Base-by-base conservation (phyloP, 1,284 basidiomycete species). In the Papiliotrema fonsecae region DNA sequence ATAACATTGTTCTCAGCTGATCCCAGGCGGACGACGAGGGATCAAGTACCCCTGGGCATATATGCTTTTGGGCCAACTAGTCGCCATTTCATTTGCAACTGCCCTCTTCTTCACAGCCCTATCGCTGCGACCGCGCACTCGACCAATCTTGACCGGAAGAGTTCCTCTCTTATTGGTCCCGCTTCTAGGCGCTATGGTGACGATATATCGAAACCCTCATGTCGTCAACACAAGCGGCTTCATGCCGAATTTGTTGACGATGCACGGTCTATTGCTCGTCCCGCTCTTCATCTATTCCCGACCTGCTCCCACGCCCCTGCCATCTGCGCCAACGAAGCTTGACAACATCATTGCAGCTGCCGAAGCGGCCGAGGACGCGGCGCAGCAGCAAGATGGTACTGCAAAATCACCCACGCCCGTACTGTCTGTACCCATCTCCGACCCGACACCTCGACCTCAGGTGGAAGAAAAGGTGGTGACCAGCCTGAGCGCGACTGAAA, bases 1-100 rank as follows among this genome's bases (percentile, higher is more conserved):
- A 4, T 19, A 35, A 35, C 16, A 4, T 14, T 14, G 14, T 9
- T 22, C 4, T 9, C 14, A 38, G 25, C 42, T 35, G 22, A 47
- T 41, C 22, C 25, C 55, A 76, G 82, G 79, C 27, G 68, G 69
- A 32, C 70, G 74, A 31, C 65, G 77, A 37, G 64, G 70, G n/a
- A 76, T 86, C 51, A 79, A 77, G 52, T 76, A 80, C 51, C 57
- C 81, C 0, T 83, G 81, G 80, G 82, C 81, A 0, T 86, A 84
- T 70, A 85, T 87, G 84, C 71, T 86, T 32, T 76, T 87, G 3
- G 85, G 85, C 6, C 85, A 87, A 68, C 63, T 86, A 14, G 84
- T 87, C 42, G 84, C 85, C 32, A 82, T 87, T 38, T 83, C 82
- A 13, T 82, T 86, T 32, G 81, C 84, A 2, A 78, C 80, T 9